Evolutionary conservation across 2,329 filamentous ascomycete species (phyloP).

Genomic region (Fusarium robinianum): DNA sequence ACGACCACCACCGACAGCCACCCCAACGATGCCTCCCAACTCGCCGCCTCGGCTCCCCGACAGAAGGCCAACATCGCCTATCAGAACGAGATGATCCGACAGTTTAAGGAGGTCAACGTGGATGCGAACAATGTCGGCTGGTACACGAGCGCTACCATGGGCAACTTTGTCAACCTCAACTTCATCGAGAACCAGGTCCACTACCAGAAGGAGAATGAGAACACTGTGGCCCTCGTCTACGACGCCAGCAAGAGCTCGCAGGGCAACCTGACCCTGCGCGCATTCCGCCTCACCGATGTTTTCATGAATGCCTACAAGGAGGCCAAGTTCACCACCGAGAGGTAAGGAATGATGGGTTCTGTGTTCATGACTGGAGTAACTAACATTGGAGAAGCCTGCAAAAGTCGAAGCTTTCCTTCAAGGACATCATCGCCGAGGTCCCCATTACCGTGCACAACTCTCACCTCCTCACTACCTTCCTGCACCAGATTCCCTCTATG

Average conservation of each 20-base stretch:
- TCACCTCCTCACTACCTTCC: conserved; percentile 90
- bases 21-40: conserved; percentile 73
- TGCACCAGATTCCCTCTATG: conserved; percentile 83
- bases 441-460: conserved; percentile 94
- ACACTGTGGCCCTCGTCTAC: conserved; percentile 86
- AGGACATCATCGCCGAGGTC: conserved; percentile 90
- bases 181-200: conserved; percentile 98
- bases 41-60: conserved; percentile 85
- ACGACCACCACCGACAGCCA: conserved; percentile 69
- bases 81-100: conserved; percentile 96
- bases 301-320: conserved; percentile 96
- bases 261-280: conserved; percentile 84
- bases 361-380: conserved; percentile 8
- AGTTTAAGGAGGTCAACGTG: conserved; percentile 95
- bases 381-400: conserved; percentile 67
- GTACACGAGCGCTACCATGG: conserved; percentile 99
- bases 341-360: conserved; percentile 57
- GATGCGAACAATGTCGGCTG: conserved; percentile 98
- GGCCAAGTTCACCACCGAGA: conserved; percentile 95
- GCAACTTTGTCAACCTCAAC: conserved; percentile 93
- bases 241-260: conserved; percentile 95
- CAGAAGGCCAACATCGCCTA: conserved; percentile 88
- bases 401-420: conserved; percentile 91
- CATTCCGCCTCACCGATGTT: conserved; percentile 83
- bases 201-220: conserved; percentile 95